These are phyloP conservation scores for Gaillardinia entomophila DNA, from an alignment of 805 yeast species.

Conservation along the genomic window DNA sequence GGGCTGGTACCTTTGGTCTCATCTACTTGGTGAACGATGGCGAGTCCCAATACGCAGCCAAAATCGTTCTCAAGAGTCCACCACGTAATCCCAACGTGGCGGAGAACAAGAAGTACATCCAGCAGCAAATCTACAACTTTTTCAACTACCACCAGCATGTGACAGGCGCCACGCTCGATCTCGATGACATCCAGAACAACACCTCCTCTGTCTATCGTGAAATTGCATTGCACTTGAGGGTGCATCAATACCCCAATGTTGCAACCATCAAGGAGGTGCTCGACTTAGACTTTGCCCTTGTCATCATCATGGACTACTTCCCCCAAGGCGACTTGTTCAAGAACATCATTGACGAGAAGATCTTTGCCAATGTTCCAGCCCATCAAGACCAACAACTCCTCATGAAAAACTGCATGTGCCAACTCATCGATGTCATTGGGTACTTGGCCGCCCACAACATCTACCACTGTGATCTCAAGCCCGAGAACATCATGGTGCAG, in stretches of 20 bases:
- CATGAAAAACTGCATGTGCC: slow-evolving; percentile 39
- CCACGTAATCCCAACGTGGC: slow-evolving; percentile 21
- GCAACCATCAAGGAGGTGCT: slow-evolving; percentile 70
- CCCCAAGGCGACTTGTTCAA: slow-evolving; percentile 83
- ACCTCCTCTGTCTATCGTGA: slow-evolving; percentile 50
- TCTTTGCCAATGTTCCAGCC: slow-evolving; percentile 50
- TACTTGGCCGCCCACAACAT: slow-evolving; percentile 27
- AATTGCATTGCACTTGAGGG: slow-evolving; percentile 64
- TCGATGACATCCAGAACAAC: slow-evolving; percentile 17
- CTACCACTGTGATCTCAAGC: slow-evolving; percentile 40
- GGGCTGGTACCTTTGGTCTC: slow-evolving; percentile 83
- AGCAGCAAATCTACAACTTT: slow-evolving; percentile 16
- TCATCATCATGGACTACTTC: slow-evolving; percentile 81
- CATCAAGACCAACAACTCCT: slow-evolving; percentile 41
- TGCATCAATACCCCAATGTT: slow-evolving; percentile 75
- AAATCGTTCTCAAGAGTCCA: slow-evolving; percentile 54
- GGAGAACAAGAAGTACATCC: slow-evolving; percentile 24
- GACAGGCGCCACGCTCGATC: slow-evolving; percentile 12
- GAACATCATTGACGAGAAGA: slow-evolving; percentile 70
- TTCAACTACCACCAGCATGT: slow-evolving; percentile 8
- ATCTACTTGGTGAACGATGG: slow-evolving; percentile 66
- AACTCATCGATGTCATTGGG: slow-evolving; percentile 30
- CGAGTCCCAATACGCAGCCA: slow-evolving; percentile 57
- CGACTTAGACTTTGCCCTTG: slow-evolving; percentile 50
- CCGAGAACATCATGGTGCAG: slow-evolving; percentile 34